Conservation (phyloP, 352 stramenopile genomes). For the Phytophthora aleatoria region DNA sequence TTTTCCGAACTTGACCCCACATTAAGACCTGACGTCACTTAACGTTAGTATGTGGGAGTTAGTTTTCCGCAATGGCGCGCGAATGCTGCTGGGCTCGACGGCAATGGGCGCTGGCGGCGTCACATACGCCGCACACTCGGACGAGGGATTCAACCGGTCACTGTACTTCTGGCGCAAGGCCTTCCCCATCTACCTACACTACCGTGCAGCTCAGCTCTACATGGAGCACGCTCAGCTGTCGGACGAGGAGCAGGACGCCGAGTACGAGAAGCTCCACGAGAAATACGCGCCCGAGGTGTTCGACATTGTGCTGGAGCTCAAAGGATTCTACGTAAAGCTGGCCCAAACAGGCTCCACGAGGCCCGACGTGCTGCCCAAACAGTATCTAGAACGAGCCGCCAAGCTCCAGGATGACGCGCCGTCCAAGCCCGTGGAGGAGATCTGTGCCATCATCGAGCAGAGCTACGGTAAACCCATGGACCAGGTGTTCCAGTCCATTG, state of each 20-base stretch:
- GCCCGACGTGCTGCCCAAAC: constrained; percentile 79
- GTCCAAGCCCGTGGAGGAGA: constrained; percentile 73
- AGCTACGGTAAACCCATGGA: constrained; percentile 63
- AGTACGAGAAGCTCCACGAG: constrained; percentile 81
- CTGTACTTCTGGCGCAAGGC: constrained; percentile 89
- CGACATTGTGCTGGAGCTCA: constrained; percentile 83
- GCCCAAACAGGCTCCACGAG: constrained; percentile 82
- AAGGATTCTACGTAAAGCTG: constrained; percentile 90
- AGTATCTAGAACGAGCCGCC: constrained; percentile 76
- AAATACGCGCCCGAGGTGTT: constrained; percentile 78
- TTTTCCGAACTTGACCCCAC: not conserved
- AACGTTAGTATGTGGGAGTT: constrained; percentile 37
- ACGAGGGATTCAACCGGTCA: constrained; percentile 83
- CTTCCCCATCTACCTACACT: constrained; percentile 88
- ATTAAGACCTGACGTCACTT: not conserved
- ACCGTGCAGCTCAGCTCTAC: constrained; percentile 75
- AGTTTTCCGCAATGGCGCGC: constrained; percentile 60
- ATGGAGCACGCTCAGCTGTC: constrained; percentile 61
- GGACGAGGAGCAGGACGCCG: constrained; percentile 57
- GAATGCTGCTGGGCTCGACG: constrained; percentile 61
- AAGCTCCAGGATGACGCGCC: constrained; percentile 84
- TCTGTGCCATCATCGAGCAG: constrained; percentile 73
- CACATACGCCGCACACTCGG: constrained; percentile 61
- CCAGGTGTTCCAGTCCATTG: constrained; percentile 68
- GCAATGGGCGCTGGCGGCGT: constrained; percentile 50